phyloP scores from a whole-genome alignment of 2,329 filamentous ascomycete species.

The Grosmannia clavigera region DNA sequence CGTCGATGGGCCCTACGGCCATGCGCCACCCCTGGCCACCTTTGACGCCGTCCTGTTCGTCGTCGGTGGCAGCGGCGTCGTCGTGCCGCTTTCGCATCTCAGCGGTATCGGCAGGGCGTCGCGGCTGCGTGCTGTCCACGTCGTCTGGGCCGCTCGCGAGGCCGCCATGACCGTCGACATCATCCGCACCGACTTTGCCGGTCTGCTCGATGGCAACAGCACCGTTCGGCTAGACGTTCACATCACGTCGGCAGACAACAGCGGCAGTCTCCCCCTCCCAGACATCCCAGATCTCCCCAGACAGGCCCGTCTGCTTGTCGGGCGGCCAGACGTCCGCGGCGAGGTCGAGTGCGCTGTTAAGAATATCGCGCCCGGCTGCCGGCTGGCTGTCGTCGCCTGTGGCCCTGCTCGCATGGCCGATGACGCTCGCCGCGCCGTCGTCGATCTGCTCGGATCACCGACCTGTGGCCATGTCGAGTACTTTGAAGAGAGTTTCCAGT shows the following conservation, averaged over 20 bases:
- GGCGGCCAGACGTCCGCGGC: conserved; percentile 11
- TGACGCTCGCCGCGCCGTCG: conserved; percentile 6
- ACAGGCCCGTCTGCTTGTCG: conserved; percentile 12
- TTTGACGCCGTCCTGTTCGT: conserved; percentile 9
- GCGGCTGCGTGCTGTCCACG: neutral
- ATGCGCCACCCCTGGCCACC: conserved; percentile 1
- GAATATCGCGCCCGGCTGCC: conserved; percentile 8
- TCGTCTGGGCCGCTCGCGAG: conserved; percentile 13
- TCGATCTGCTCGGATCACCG: conserved; percentile 1
- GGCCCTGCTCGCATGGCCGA: conserved; percentile 12
- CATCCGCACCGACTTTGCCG: conserved; percentile 2
- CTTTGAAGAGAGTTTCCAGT: conserved; percentile 13
- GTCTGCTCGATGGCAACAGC: neutral
- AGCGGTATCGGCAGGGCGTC: conserved; percentile 2
- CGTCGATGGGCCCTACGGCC: conserved; percentile 12
- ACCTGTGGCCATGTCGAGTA: conserved; percentile 8
- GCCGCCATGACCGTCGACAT: conserved; percentile 8
- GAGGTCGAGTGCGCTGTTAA: conserved; percentile 19
- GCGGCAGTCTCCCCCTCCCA: neutral
- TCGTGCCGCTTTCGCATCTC: conserved; percentile 11
- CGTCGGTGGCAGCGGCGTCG: conserved; percentile 13
- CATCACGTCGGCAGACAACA: conserved; percentile 3
- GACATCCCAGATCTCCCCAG: conserved; percentile 5
- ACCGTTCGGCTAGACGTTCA: conserved; percentile 8
- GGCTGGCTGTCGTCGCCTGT: conserved; percentile 12